Conservation (phyloP, 129 eudicot species). For the Arctium lappa region DNA sequence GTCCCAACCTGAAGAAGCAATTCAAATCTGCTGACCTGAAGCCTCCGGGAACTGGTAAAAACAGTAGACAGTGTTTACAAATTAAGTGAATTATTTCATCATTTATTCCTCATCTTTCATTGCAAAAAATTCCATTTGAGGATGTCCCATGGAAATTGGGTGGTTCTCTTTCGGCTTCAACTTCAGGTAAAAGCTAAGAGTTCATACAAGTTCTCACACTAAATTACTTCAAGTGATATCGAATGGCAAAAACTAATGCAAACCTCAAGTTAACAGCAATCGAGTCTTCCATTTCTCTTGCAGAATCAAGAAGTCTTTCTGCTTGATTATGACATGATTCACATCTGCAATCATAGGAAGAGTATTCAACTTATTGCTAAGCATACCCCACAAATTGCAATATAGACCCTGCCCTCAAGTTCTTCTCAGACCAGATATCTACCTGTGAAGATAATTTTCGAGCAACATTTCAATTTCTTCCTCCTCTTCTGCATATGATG, state of each 20-base stretch:
- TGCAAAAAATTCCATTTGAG: neutral
- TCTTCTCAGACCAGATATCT: slow-evolving; percentile 1
- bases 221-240: neutral
- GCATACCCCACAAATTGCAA: neutral
- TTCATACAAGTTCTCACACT: neutral
- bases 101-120: neutral
- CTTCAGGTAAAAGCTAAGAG: neutral
- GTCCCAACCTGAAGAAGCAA: slow-evolving; percentile 97
- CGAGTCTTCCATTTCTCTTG: slow-evolving; percentile 99
- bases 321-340: slow-evolving; percentile 99
- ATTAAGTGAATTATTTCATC: neutral
- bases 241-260: slow-evolving; percentile 10
- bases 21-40: slow-evolving; percentile 95
- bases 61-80: neutral
- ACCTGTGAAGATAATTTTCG: slow-evolving; percentile 97
- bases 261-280: slow-evolving; percentile 95
- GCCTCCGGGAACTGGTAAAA: slow-evolving; percentile 83
- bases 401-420: neutral
- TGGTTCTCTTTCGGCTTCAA: neutral
- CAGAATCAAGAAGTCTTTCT: slow-evolving; percentile 98
- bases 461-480: slow-evolving; percentile 98
- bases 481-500: slow-evolving; percentile 79
- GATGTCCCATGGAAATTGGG: neutral
- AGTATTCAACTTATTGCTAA: neutral
- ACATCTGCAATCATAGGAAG: slow-evolving; percentile 54